Evolutionary conservation across 192 early-diverging fungal species (phyloP).

Genomic region (Chytriomyces sp.): DNA sequence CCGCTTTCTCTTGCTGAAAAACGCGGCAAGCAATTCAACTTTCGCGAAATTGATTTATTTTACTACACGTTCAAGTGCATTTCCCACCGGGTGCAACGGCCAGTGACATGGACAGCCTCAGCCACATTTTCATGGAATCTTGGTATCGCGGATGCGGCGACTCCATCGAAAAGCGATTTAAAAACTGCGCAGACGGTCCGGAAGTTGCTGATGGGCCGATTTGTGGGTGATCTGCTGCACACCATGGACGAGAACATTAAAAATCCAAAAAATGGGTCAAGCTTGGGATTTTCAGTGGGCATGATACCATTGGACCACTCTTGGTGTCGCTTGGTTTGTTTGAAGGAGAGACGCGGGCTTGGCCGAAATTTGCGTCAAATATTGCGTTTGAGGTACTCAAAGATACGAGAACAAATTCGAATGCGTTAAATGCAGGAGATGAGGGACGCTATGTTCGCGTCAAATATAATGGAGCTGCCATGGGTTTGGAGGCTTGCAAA

Average conservation of each 20-base stretch:
- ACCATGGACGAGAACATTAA: constrained; percentile 10
- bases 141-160: constrained; percentile 14
- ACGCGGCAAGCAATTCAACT: constrained; percentile 4
- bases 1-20: neutral
- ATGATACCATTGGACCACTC: constrained; percentile 33
- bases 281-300: constrained; percentile 32
- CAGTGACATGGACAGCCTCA: constrained; percentile 39
- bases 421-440: neutral
- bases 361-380: constrained; percentile 28
- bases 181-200: neutral
- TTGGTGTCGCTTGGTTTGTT: constrained; percentile 13
- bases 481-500: constrained; percentile 1
- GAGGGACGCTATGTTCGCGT: constrained; percentile 20
- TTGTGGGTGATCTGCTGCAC: constrained; percentile 29
- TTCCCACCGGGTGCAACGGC: constrained; percentile 47
- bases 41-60: constrained; percentile 42
- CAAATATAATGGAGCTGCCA: constrained; percentile 19
- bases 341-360: constrained; percentile 2
- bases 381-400: constrained; percentile 28
- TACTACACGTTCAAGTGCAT: constrained; percentile 37
- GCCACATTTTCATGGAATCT: constrained; percentile 30
- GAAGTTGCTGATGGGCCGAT: constrained; percentile 26
- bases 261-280: constrained; percentile 4
- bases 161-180: neutral
- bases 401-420: neutral